phyloP scores from a whole-genome alignment of 2,329 filamentous ascomycete genomes.

The Apiospora phragmitis region DNA sequence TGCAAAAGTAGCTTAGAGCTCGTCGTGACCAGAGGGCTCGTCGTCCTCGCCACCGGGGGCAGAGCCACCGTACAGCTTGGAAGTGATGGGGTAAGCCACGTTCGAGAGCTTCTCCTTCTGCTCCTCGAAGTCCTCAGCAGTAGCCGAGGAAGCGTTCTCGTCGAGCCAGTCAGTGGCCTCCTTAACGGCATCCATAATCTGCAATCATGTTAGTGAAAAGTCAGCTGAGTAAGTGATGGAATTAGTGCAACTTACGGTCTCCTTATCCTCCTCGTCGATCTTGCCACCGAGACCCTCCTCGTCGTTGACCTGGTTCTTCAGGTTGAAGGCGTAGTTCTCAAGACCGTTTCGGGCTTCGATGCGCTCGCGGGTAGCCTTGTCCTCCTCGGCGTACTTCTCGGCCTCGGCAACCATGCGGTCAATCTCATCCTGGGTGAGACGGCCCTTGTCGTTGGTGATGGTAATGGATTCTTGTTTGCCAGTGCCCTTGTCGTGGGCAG shows the following conservation, averaged over 20 bases:
- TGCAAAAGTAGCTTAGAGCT: constrained; percentile 60
- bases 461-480: constrained; percentile 97
- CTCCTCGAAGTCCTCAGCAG: constrained; percentile 95
- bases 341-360: constrained; percentile 95
- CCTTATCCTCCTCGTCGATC: constrained; percentile 98
- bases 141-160: constrained; percentile 84
- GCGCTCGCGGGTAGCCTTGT: constrained; percentile 96
- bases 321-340: constrained; percentile 98
- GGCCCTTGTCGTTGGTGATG: constrained; percentile 99
- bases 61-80: constrained; percentile 82
- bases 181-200: constrained; percentile 94
- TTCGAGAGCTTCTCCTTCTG: constrained; percentile 99
- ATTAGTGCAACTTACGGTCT: constrained; percentile 63
- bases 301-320: constrained; percentile 99
- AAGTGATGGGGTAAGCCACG: constrained; percentile 97
- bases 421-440: constrained; percentile 93
- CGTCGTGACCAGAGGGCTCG: constrained; percentile 70
- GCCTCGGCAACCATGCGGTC: constrained; percentile 99
- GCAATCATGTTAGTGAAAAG: constrained; percentile 35
- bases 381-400: constrained; percentile 98
- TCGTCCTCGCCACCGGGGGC: constrained; percentile 70
- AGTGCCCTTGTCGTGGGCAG: constrained; percentile 95
- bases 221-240: background rate
- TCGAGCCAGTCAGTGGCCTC: constrained; percentile 96
- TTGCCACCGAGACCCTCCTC: constrained; percentile 96